These are phyloP conservation scores for Alternaria rosae DNA, from an alignment of 2,329 filamentous ascomycete species.

Conservation along the genomic window DNA sequence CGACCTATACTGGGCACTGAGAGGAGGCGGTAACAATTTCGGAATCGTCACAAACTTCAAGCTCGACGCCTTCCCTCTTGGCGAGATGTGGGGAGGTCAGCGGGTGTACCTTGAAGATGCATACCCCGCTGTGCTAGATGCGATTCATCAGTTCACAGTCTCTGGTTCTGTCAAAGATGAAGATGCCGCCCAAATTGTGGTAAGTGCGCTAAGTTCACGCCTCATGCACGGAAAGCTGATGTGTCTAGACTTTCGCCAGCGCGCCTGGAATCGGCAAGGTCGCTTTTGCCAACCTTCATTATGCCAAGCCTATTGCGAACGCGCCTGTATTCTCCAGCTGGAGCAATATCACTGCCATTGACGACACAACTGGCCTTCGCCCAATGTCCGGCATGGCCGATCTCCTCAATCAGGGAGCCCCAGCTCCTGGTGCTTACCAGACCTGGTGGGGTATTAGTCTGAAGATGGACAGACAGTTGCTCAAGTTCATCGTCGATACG, in stretches of 20 bases:
- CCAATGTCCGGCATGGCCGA: slow-evolving; percentile 28
- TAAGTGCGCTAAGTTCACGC: slow-evolving; percentile 1
- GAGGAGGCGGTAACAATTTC: slow-evolving; percentile 43
- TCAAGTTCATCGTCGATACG: slow-evolving; percentile 17
- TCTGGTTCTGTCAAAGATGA: slow-evolving; percentile 17
- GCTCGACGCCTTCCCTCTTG: slow-evolving; percentile 23
- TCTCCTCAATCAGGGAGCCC: slow-evolving; percentile 20
- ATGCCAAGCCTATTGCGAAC: slow-evolving; percentile 32
- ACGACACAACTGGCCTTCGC: slow-evolving; percentile 30
- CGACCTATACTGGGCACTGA: slow-evolving; percentile 50
- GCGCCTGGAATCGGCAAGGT: slow-evolving; percentile 24
- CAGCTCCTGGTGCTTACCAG: slow-evolving; percentile 14
- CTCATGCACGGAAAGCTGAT: neutral
- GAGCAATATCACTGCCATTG: slow-evolving; percentile 29
- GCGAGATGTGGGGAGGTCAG: slow-evolving; percentile 35
- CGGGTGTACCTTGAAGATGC: slow-evolving; percentile 18
- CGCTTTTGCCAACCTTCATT: slow-evolving; percentile 27
- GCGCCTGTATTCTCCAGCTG: slow-evolving; percentile 34
- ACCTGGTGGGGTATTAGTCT: slow-evolving; percentile 31
- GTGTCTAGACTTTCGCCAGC: slow-evolving; percentile 31
- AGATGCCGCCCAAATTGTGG: slow-evolving; percentile 30
- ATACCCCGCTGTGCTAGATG: slow-evolving; percentile 20
- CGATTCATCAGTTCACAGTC: slow-evolving; percentile 21
- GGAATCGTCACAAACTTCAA: slow-evolving; percentile 43
- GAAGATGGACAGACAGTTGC: slow-evolving; percentile 23